phyloP scores from a whole-genome alignment of 139 green algal genomes.

The Coccomyxa sp. region DNA sequence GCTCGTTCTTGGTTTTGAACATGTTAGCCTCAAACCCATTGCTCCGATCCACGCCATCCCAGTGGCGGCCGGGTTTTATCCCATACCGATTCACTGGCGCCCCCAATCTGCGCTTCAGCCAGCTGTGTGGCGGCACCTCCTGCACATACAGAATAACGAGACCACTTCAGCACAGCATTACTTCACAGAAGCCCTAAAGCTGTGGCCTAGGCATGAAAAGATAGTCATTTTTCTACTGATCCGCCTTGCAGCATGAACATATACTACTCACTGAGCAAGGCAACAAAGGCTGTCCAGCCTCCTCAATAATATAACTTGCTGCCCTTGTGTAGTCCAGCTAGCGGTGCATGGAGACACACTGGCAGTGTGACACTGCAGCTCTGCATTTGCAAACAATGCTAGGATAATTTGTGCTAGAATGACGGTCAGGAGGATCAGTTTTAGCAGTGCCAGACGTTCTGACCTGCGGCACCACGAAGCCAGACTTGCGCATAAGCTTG shows the following conservation, averaged over 20 bases:
- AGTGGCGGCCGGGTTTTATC: constrained; percentile 92
- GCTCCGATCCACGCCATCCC: constrained; percentile 93
- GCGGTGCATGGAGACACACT: too few relatives aligned
- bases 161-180: background rate
- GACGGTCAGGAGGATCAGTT: too few relatives aligned
- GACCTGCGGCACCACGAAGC: constrained; percentile 75
- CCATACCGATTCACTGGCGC: constrained; percentile 83
- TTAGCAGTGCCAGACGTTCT: too few relatives aligned
- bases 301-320: too few relatives aligned
- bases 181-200: background rate
- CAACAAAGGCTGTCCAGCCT: too few relatives aligned
- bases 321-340: too few relatives aligned
- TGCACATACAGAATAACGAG: constrained; percentile 21
- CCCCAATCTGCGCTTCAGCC: constrained; percentile 75
- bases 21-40: constrained; percentile 90
- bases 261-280: too few relatives aligned
- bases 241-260: too few relatives aligned
- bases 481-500: constrained; percentile 50
- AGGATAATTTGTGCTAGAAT: too few relatives aligned
- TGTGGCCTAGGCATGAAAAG: background rate
- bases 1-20: constrained; percentile 60
- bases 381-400: too few relatives aligned
- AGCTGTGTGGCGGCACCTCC: constrained; percentile 89
- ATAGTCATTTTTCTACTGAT: background rate
- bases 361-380: too few relatives aligned